Evolutionary conservation across 23 red algal species (phyloP), one percentile per base, ranked within the genome.

Genomic region (Gracilaria caudata): DNA sequence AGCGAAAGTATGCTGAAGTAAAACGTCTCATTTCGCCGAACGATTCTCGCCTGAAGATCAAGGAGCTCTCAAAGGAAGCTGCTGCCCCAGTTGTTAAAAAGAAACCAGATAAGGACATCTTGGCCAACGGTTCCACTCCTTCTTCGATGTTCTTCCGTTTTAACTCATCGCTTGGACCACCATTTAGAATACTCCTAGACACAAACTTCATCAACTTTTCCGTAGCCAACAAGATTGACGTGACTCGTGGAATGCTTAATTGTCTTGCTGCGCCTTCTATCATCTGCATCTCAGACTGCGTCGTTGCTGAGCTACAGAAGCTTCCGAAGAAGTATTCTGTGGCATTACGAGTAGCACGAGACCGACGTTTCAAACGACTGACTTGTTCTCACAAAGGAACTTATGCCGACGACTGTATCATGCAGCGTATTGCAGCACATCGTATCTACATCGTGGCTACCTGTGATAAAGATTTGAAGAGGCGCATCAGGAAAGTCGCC

Each of bases 141-240:
- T 64, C 96, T 14, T 80, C 86, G 1, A 82, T 98, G 80, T 98
- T 98, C 55, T 98, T 98, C 51, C 86, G 79, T 3, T 93, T 92
- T 80, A 98, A 98, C 80, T 59, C 89, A 0, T 84, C 92, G 37
- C 89, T 98, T 10, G 96, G 96, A 24, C 96, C 96, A 20, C 96
- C 96, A 19, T 98, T 94, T 78, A 93, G 89, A 70, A 84, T 97
- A 30, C 71, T 98, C 51, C 46, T 98, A 37, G 96, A 98, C 55
- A 98, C 96, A 44, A 98, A 98, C 81, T 98, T 98, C 73, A 80
- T 98, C 83, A 98, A 98, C 81, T 95, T 98, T 40, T 92, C 87
- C 44, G 90, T 98, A 23, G 60, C 68, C 4, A 98, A 98, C 96
- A 94, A 95, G 68, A 55, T 98, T 23, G 96, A 98, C 57, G 80